Evolutionary conservation across 768 basidiomycete species (phyloP), one percentile per base, ranked within the genome.

Genomic region (Lactarius pseudohatsudake): DNA sequence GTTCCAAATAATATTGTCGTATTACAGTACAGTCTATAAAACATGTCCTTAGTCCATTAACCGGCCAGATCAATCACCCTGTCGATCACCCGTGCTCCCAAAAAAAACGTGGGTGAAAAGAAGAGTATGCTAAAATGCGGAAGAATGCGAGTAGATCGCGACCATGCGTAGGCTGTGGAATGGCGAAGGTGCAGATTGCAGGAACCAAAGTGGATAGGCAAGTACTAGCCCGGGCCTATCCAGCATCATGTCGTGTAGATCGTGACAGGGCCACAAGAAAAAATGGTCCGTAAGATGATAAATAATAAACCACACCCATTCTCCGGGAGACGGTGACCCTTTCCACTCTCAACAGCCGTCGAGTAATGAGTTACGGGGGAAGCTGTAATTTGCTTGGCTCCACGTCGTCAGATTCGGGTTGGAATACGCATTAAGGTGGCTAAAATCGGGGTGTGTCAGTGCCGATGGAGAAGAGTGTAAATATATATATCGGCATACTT

Each of bases 401-500:
- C 95, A 96, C 57, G 89, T 91, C 34, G 95, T 96, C 54, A 92
- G 76, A 73, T 96, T 95, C 22, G 93, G 81, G 74, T 97, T 87
- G 62, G 77, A 81, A 73, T 95, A 96, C 60, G 89, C 83, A 59
- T 84, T 81, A 56, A 79, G 64, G 73, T 85, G 84, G 6, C 76
- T 77, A 59, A 2, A 59, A 34, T 10, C 59, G 50, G 22, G 20
- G 2, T n/a, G 62, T 30, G 63, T 64, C 11, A 57, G 55, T 15
- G 43, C 53, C 57, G 22, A n/a, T 32, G 9, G 38, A 6, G 3
- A 50, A 26, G 22, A 8, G 30, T 36, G 16, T 13, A 36, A 4
- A 22, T 10, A 28, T 50, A 57, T 50, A 28, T 50, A 57, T 50
- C 38, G 57, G 74, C 81, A 43, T 71, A 88, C 91, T 76, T 79